These are phyloP conservation scores for Fusarium buxicola DNA, from an alignment of 2,329 filamentous ascomycete genomes.

Conservation along the genomic window DNA sequence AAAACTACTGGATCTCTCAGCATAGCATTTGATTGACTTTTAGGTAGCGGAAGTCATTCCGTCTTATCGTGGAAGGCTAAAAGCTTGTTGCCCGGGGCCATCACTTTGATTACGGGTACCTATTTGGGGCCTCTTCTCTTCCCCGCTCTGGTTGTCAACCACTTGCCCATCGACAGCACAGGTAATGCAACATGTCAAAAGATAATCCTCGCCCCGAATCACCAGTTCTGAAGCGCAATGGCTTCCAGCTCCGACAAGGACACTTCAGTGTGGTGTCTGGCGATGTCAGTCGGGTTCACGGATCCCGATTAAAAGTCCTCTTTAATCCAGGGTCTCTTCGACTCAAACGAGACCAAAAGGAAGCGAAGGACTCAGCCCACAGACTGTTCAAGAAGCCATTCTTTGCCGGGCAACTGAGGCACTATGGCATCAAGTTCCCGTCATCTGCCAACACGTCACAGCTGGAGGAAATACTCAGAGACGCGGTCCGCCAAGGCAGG, in stretches of 20 bases:
- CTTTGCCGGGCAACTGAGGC: neutral
- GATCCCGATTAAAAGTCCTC: constrained; percentile 2
- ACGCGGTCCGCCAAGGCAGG: neutral
- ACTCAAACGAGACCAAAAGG: neutral
- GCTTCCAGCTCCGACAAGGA: neutral
- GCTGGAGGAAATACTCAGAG: neutral
- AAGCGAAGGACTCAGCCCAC: neutral
- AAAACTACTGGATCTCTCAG: too few relatives aligned
- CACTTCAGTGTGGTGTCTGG: neutral
- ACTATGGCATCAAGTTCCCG: constrained; percentile 7
- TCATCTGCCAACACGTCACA: neutral
- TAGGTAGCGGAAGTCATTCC: too few relatives aligned
- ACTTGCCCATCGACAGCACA: too few relatives aligned
- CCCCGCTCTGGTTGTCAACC: too few relatives aligned
- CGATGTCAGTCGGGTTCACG: neutral
- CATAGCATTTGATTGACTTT: too few relatives aligned
- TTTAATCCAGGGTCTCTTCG: neutral
- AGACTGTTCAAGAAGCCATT: neutral
- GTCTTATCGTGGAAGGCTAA: too few relatives aligned
- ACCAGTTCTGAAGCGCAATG: neutral
- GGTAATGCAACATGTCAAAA: neutral
- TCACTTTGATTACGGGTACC: too few relatives aligned
- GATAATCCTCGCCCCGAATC: neutral
- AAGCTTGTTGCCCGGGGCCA: too few relatives aligned
- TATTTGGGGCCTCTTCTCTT: too few relatives aligned